Percentiles rank a stretch among this genome's conserved stretches.
Conservation (phyloP, 345 rosid species). For the Hibiscus syriacus region DNA sequence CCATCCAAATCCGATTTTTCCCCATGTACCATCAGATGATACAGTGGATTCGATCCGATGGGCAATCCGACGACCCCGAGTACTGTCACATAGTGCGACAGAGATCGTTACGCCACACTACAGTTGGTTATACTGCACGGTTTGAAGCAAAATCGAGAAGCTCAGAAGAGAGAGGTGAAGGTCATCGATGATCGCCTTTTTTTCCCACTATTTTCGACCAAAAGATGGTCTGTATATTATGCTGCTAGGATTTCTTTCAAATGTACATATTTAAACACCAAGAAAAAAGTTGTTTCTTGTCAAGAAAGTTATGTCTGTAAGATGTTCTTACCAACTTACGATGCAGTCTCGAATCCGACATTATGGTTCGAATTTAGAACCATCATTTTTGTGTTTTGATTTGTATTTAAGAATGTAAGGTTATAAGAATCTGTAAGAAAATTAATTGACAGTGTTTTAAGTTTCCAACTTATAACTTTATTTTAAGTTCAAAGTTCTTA, state of each 20-base stretch:
- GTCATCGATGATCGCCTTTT: neutral
- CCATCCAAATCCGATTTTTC: slow-evolving; percentile 73
- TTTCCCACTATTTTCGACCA: neutral
- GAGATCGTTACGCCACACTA: slow-evolving; percentile 62
- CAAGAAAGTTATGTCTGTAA: neutral
- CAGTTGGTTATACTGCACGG: slow-evolving; percentile 83
- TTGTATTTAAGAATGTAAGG: slow-evolving; percentile 1
- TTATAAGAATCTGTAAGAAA: neutral
- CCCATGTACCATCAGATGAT: slow-evolving; percentile 92
- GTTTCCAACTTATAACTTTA: too few species aligned
- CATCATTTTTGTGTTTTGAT: neutral
- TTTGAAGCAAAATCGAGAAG: slow-evolving; percentile 31
- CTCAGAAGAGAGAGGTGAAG: slow-evolving; percentile 10
- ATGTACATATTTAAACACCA: neutral
- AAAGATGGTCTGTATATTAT: neutral
- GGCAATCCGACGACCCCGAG: slow-evolving; percentile 75
- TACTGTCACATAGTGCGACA: slow-evolving; percentile 74
- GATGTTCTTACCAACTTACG: neutral
- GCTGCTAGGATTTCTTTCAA: neutral
- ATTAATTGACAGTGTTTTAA: neutral
- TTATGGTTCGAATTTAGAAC: neutral
- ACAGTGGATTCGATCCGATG: slow-evolving; percentile 71
- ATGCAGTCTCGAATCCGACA: neutral
- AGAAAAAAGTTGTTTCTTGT: slow-evolving; percentile 4
- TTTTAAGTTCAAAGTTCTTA: too few species aligned